Conservation (phyloP, 768 basidiomycete species). For the Gymnopilus junonius region DNA sequence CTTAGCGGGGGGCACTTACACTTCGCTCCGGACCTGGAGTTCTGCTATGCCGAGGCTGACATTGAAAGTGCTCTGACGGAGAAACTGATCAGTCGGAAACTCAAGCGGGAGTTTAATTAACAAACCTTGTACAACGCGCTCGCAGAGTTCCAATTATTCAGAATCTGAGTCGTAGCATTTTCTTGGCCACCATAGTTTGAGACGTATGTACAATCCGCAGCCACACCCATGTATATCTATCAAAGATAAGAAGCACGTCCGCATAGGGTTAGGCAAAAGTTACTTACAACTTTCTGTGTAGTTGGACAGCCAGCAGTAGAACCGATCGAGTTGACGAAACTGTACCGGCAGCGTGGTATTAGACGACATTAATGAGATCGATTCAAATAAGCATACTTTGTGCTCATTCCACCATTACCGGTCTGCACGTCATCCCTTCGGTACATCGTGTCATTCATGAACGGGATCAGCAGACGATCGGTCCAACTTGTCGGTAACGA, state of each 20-base stretch:
- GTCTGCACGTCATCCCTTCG: constrained; percentile 63
- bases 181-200: constrained; percentile 61
- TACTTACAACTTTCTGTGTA: constrained; percentile 67
- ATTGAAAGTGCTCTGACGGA: constrained; percentile 71
- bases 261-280: neutral
- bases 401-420: constrained; percentile 50
- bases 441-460: constrained; percentile 38
- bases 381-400: constrained; percentile 50
- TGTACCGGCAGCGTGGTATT: constrained; percentile 31
- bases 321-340: constrained; percentile 74
- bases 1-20: constrained; percentile 36
- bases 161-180: constrained; percentile 73
- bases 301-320: constrained; percentile 72
- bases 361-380: constrained; percentile 3
- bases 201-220: constrained; percentile 85
- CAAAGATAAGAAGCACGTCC: neutral
- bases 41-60: constrained; percentile 84
- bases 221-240: constrained; percentile 82
- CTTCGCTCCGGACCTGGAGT: constrained; percentile 68
- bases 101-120: neutral
- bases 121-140: constrained; percentile 70
- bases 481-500: constrained; percentile 35
- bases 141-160: constrained; percentile 82
- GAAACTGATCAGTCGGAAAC: neutral
- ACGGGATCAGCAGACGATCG: constrained; percentile 43